Conservation (phyloP, 225 moss, liverwort and hornwort genomes). For the Climacium dendroides region DNA sequence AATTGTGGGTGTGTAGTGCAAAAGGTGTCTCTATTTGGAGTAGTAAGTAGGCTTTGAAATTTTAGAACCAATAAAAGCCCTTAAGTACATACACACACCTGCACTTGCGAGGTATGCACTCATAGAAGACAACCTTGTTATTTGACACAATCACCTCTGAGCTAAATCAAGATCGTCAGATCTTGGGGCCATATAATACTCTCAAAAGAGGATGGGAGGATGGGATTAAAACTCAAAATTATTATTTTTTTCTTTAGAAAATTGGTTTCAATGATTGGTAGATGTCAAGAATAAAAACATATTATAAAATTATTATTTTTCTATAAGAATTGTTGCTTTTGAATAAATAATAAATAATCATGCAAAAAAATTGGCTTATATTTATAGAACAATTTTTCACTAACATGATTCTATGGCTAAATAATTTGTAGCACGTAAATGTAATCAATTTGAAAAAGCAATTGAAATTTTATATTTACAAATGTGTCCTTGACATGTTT, state of each 20-base stretch:
- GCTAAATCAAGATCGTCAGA: background rate
- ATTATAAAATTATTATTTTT: background rate
- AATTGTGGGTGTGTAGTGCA: background rate
- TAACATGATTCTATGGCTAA: rapidly evolving
- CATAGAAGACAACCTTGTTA: background rate
- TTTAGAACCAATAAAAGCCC: background rate
- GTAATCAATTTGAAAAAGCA: background rate
- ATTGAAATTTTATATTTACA: no score
- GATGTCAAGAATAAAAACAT: background rate
- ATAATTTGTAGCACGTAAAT: background rate
- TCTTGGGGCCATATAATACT: no score
- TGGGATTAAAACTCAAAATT: background rate
- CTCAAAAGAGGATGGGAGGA: background rate
- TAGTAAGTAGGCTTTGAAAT: background rate
- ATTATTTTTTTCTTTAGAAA: background rate
- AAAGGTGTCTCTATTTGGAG: background rate
- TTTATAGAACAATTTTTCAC: background rate
- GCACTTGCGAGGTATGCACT: rapidly evolving
- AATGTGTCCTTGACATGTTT: background rate
- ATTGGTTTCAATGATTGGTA: background rate
- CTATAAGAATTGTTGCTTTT: background rate
- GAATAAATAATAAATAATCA: background rate
- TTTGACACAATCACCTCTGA: rapidly evolving
- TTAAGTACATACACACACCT: rapidly evolving
- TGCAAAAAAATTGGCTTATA: background rate